Conservation (phyloP, 139 green algal genomes). For the Chlamydomonas applanata region DNA sequence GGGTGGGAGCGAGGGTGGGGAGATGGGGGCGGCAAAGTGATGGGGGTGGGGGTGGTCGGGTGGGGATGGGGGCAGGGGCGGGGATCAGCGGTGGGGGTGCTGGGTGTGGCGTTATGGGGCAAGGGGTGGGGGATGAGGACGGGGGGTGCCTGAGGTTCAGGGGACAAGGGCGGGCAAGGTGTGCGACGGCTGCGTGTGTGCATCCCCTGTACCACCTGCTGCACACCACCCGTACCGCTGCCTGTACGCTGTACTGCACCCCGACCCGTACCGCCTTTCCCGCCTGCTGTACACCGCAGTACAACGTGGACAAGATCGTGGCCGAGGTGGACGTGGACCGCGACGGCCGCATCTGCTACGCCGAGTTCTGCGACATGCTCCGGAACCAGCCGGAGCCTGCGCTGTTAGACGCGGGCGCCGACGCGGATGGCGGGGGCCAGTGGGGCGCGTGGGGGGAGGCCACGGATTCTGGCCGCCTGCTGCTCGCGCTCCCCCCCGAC, state of each 20-base stretch:
- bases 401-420: not conserved
- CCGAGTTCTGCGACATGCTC: conserved; percentile 36
- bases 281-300: not conserved
- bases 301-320: conserved; percentile 15
- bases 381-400: not conserved
- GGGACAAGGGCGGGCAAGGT: too few relatives aligned
- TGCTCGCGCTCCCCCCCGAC: not conserved
- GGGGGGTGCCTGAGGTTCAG: too few relatives aligned
- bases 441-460: conserved; percentile 14
- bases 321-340: conserved; percentile 21
- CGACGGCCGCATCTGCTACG: conserved; percentile 32
- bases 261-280: not conserved
- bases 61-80: too few relatives aligned
- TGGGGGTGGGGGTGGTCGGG: too few relatives aligned
- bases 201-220: too few relatives aligned
- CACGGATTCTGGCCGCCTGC: conserved; percentile 1
- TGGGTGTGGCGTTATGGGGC: too few relatives aligned
- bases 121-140: too few relatives aligned
- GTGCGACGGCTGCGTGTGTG: too few relatives aligned
- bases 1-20: too few relatives aligned
- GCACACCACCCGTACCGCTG: not conserved
- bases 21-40: too few relatives aligned
- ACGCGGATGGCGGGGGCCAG: not conserved
- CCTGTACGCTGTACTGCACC: not conserved
- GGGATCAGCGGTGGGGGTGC: too few relatives aligned